Evolutionary conservation across 371 early-diverging fungal species (phyloP).

Genomic region (Mucor indicus): DNA sequence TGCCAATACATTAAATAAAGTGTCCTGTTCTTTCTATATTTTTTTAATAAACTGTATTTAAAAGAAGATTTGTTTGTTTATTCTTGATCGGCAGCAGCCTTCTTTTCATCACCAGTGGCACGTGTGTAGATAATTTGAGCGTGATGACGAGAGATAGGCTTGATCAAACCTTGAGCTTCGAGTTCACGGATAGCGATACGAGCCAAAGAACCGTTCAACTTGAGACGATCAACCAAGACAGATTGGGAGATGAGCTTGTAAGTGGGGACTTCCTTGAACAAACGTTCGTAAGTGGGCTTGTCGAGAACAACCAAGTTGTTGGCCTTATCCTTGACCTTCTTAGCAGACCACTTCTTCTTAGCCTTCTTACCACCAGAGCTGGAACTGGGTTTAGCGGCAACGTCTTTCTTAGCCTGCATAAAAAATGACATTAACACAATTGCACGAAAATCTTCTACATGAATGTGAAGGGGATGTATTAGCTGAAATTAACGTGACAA

Average conservation of each 20-base stretch:
- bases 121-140: slow-evolving; percentile 95
- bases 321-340: slow-evolving; percentile 93
- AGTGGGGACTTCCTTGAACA: slow-evolving; percentile 41
- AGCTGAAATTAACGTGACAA: too few relatives aligned
- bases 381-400: slow-evolving; percentile 62
- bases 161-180: slow-evolving; percentile 86
- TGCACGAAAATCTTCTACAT: too few relatives aligned
- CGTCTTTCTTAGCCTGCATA: slow-evolving; percentile 65
- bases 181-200: slow-evolving; percentile 83
- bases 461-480: too few relatives aligned
- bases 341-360: slow-evolving; percentile 96
- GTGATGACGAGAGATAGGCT: slow-evolving; percentile 82
- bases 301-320: slow-evolving; percentile 92
- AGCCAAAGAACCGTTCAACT: slow-evolving; percentile 1
- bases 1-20: too few relatives aligned
- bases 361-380: slow-evolving; percentile 80
- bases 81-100: slow-evolving; percentile 11
- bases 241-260: background rate
- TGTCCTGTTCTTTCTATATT: too few relatives aligned
- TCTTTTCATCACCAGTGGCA: slow-evolving; percentile 70
- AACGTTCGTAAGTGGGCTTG: slow-evolving; percentile 85
- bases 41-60: too few relatives aligned
- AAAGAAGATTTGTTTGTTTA: background rate
- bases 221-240: background rate
- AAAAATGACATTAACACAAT: too few relatives aligned